phyloP scores from a whole-genome alignment of 2,329 filamentous ascomycete species.

The Diaporthe sp. region DNA sequence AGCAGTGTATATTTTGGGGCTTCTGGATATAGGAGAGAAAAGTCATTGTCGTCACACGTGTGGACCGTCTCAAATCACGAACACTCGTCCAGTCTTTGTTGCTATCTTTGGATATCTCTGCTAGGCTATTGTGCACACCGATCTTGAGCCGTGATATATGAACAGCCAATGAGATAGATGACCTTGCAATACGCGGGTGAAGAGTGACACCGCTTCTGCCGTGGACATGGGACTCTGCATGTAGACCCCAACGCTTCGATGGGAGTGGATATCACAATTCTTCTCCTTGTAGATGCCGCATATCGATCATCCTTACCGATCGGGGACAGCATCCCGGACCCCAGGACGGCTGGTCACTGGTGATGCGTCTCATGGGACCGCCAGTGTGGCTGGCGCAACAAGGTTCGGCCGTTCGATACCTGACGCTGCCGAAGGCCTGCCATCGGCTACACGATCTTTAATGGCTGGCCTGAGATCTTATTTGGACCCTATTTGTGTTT shows the following conservation, averaged over 20 bases:
- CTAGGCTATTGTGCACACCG: slow-evolving; percentile 7
- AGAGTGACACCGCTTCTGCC: slow-evolving; percentile 17
- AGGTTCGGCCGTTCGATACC: not conserved
- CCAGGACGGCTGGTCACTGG: not conserved
- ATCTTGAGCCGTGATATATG: not conserved
- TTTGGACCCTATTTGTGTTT: not conserved
- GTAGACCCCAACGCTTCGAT: not conserved
- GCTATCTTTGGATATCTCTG: slow-evolving; percentile 11
- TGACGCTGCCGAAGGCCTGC: not conserved
- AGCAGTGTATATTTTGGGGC: not conserved
- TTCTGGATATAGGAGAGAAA: no score
- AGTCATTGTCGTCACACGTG: not conserved
- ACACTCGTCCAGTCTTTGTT: not conserved
- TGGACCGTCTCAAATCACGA: not conserved
- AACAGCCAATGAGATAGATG: not conserved
- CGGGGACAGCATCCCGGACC: not conserved
- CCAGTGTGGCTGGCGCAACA: not conserved
- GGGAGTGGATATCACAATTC: not conserved
- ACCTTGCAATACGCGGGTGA: not conserved
- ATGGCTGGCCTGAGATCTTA: not conserved
- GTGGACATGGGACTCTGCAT: slow-evolving; percentile 12
- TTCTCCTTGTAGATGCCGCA: not conserved
- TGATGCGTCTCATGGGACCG: not conserved
- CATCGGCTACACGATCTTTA: not conserved
- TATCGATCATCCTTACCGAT: not conserved